Base-by-base conservation (phyloP, 75 land plant species). In the Sequoiadendron giganteum region DNA sequence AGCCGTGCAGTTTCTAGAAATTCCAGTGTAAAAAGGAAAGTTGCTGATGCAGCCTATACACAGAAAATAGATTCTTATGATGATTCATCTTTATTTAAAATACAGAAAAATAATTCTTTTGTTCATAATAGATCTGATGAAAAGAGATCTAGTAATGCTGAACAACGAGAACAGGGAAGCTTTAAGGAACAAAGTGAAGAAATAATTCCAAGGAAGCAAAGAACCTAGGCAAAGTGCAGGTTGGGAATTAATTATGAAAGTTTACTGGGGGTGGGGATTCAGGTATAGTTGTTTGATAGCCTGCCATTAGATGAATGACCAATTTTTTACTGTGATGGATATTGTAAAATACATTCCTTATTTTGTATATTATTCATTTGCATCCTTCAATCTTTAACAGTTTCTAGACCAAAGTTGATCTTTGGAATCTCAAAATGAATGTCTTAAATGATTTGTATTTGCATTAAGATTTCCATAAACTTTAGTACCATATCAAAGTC, bases 71-170 rank as follows among this genome's bases (percentile, higher is more conserved):
- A 43, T 82, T 82, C 49, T 82, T 82, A 82, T 45, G 32, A 45
- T 43, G 84, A 82, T 82, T 48, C 48, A 47, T 45, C 84, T 82
- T 43, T n/a, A 82, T 82, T 28, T n/a, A 82, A 45, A 82, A 45
- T 28, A 82, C n/a, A 47, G 32, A 40, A 82, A 42, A 82, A 0
- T 21, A n/a, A 82, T 82, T 80, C 48, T 80, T 80, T 80, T 80
- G 25, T 80, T 25, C 83, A 80, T 18, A 39, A 13, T 48, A 80
- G n/a, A 43, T 2, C 5, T 80, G 49, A 43, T 28, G n/a, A 80
- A 25, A 80, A 80, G 47, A 25, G 34, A 82, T 45, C 13, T 45
- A 42, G 49, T 25, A 45, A 45, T 45, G 84, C 15, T 45, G 32
- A 45, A n/a, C 32, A 43, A 3, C 15, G 11, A n/a, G 30, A 82